Conservation (phyloP, 306 rosid genomes). For the Vicia faba region DNA sequence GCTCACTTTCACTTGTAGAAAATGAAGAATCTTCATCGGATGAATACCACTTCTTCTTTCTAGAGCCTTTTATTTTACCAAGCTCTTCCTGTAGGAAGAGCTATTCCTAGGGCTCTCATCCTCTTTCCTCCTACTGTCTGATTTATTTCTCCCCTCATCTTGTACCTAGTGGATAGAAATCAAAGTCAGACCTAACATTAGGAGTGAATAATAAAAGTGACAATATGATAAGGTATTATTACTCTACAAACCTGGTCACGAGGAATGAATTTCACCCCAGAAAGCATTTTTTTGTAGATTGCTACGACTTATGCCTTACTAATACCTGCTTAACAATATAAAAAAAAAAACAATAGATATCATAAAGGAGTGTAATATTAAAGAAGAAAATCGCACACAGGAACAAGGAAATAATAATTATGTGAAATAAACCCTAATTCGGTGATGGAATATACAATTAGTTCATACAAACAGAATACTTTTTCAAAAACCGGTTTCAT, state of each 20-base stretch:
- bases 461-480: too few species aligned
- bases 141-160: conserved; percentile 48
- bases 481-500: too few species aligned
- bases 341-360: not conserved
- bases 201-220: conserved; percentile 2
- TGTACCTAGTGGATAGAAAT: conserved; percentile 26
- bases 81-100: conserved; percentile 59
- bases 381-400: too few species aligned
- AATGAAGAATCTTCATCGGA: conserved; percentile 57
- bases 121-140: conserved; percentile 41
- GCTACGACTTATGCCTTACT: not conserved
- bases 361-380: not conserved
- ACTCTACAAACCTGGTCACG: conserved; percentile 46
- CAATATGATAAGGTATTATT: conserved; percentile 5
- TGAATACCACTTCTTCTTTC: conserved; percentile 74
- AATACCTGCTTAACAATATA: not conserved
- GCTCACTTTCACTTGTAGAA: conserved; percentile 48
- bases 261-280: conserved; percentile 50
- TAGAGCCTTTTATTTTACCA: conserved; percentile 53
- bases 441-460: too few species aligned
- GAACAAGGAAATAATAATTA: too few species aligned
- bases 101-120: conserved; percentile 8
- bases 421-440: too few species aligned
- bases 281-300: conserved; percentile 45
- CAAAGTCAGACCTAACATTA: not conserved